Percentiles rank a stretch among this genome's conserved stretches.
Evolutionary conservation across 176 grass and related monocot species (phyloP).

Genomic region (Eragrostis nindensis): DNA sequence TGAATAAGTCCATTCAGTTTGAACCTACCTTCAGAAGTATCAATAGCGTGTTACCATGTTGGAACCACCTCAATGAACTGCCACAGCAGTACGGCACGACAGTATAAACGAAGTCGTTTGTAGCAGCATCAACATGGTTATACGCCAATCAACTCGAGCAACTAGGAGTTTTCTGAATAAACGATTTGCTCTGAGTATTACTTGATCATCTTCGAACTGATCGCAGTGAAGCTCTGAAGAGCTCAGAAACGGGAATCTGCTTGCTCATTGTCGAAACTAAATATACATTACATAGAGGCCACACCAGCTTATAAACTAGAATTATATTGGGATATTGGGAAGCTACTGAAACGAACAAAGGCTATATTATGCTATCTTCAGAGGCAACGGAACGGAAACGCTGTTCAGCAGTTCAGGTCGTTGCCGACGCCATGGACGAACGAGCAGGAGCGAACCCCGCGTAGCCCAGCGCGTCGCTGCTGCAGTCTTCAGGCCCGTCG

Average conservation of each 20-base stretch:
- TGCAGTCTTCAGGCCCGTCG: constrained; percentile 28
- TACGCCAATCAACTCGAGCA: too few relatives aligned
- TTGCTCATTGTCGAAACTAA: not conserved
- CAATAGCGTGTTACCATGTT: not conserved
- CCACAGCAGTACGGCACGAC: not conserved
- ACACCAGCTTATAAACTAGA: not conserved
- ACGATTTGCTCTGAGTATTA: not conserved
- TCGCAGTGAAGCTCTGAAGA: not conserved
- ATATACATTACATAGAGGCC: constrained; percentile 13
- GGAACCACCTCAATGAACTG: not conserved
- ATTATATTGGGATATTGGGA: constrained; percentile 5
- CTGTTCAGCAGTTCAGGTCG: constrained; percentile 24
- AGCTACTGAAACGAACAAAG: too few relatives aligned
- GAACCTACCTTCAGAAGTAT: not conserved
- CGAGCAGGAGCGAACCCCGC: not conserved
- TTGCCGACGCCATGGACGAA: constrained; percentile 34
- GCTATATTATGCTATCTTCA: not conserved
- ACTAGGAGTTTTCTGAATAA: too few relatives aligned
- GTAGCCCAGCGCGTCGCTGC: constrained; percentile 16
- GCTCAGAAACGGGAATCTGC: not conserved
- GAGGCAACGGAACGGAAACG: not conserved
- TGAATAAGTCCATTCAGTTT: not conserved
- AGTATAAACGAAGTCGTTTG: not conserved
- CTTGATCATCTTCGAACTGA: constrained; percentile 7
- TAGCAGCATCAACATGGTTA: not conserved